phyloP scores from a whole-genome alignment of 1,284 basidiomycete genomes.

The Ganoderma leucocontextum region DNA sequence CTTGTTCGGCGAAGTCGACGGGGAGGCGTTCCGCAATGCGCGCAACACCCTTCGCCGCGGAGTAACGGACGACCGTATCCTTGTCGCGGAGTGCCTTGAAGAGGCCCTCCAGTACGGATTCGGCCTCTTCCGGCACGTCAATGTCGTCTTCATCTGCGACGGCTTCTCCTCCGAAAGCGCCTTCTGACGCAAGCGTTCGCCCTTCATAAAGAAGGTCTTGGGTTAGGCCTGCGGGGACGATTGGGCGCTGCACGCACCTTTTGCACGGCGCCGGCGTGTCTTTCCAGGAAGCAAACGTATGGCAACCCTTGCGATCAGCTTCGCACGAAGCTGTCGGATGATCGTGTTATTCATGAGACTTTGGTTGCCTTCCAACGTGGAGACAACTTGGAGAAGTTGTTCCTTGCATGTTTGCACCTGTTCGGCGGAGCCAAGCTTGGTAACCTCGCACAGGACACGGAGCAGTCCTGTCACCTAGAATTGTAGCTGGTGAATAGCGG shows the following conservation, averaged over 20 bases:
- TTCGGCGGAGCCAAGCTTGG: constrained; percentile 70
- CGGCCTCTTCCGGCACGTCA: constrained; percentile 85
- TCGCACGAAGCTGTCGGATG: constrained; percentile 71
- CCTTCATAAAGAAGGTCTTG: constrained; percentile 22
- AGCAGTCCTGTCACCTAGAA: constrained; percentile 73
- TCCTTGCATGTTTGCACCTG: constrained; percentile 56
- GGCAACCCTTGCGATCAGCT: constrained; percentile 69
- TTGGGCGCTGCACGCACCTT: constrained; percentile 45
- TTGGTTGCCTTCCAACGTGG: constrained; percentile 49
- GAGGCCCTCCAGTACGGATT: constrained; percentile 78
- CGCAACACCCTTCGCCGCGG: constrained; percentile 92
- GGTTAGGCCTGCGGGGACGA: not conserved
- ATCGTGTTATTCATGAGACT: constrained; percentile 63
- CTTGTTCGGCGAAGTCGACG: constrained; percentile 76
- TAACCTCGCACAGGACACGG: constrained; percentile 78
- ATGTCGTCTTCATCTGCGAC: constrained; percentile 52
- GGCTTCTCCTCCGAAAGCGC: not conserved
- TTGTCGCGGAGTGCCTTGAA: constrained; percentile 85
- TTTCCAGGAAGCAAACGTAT: constrained; percentile 68
- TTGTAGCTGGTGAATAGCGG: not conserved
- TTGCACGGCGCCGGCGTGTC: constrained; percentile 46
- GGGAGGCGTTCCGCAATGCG: constrained; percentile 88
- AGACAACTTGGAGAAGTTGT: constrained; percentile 54
- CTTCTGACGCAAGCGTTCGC: constrained; percentile 25
- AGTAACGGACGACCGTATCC: constrained; percentile 97